Evolutionary conservation across 2,329 filamentous ascomycete species (phyloP), one percentile per base, ranked within the genome.

Genomic region (Cladophialophora yegresii): DNA sequence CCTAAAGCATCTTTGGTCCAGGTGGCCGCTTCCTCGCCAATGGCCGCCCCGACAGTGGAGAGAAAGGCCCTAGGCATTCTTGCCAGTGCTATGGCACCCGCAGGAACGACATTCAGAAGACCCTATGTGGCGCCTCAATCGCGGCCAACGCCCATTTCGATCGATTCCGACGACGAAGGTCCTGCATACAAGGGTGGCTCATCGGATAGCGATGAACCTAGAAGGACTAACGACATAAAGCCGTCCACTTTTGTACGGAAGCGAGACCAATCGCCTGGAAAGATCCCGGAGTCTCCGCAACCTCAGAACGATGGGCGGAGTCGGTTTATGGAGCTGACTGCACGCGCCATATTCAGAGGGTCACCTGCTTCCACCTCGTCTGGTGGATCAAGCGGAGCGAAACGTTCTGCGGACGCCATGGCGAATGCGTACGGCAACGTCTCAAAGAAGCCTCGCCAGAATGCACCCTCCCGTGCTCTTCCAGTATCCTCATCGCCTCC

Each of bases 21-120:
- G 75, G 93, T 97, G 2, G 88, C 89, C 32, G 91, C 91, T n/a
- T 97, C 93, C 2, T 97, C 93, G 0, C 93, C 92, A 1, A 83
- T 88, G 63, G 84, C 84, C 64, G 75, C 77, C 40, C 75, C 74
- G 60, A 73, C 30, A 16, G n/a, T 43, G n/a, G 64, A 61, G 63
- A 69, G 61, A 53, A 71, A 73, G 71, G 71, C 73, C 70, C 74
- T 75, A 71, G 80, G 79, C 51, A 75, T 81, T 33, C 72, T 89
- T 50, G 85, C 83, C 23, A 87, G 81, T 67, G 78, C 85, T 51
- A 89, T 96, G 80, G 90, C 91, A 40, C 90, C 92, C 30, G 84
- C 87, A 53, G 90, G 92, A 6, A 96, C 92, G 0, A 76, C 82
- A 9, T 93, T 90, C 72, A 84, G 85, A 68, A 80, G 85, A 45